These are phyloP conservation scores for Daedalea quercina DNA, from an alignment of 768 basidiomycete species.

Conservation along the genomic window DNA sequence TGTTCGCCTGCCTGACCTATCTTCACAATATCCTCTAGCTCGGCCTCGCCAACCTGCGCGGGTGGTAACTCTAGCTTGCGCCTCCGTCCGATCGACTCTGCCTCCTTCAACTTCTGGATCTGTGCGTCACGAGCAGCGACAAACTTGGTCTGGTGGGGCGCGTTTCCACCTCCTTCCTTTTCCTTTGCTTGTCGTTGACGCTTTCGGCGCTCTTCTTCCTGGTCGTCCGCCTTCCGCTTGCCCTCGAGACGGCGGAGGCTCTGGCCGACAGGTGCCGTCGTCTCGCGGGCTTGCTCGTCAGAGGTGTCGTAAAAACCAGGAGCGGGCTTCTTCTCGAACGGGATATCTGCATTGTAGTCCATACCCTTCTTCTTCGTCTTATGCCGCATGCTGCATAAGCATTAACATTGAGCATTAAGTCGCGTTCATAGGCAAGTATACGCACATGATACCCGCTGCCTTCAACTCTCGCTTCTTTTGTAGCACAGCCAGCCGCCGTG, in stretches of 20 bases:
- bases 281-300: slow-evolving; percentile 84
- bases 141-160: slow-evolving; percentile 83
- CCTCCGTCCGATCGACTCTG: slow-evolving; percentile 87
- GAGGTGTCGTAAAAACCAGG: slow-evolving; percentile 96
- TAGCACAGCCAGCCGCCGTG: slow-evolving; percentile 84
- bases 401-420: neutral
- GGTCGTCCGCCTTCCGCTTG: slow-evolving; percentile 90
- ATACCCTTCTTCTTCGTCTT: slow-evolving; percentile 96
- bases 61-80: slow-evolving; percentile 77
- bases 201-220: slow-evolving; percentile 90
- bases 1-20: slow-evolving; percentile 91
- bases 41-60: slow-evolving; percentile 91
- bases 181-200: slow-evolving; percentile 56
- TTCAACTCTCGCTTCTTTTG: slow-evolving; percentile 98
- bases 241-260: slow-evolving; percentile 89
- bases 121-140: slow-evolving; percentile 96
- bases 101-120: slow-evolving; percentile 96
- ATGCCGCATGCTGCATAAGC: slow-evolving; percentile 66
- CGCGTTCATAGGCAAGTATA: neutral
- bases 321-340: slow-evolving; percentile 95
- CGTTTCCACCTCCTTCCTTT: slow-evolving; percentile 56
- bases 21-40: slow-evolving; percentile 97
- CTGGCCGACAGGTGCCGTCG: slow-evolving; percentile 88
- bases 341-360: slow-evolving; percentile 99
- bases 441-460: slow-evolving; percentile 88